Evolutionary conservation across 2,329 filamentous ascomycete genomes (phyloP).

Genomic region (Metarhizium guizhouense): DNA sequence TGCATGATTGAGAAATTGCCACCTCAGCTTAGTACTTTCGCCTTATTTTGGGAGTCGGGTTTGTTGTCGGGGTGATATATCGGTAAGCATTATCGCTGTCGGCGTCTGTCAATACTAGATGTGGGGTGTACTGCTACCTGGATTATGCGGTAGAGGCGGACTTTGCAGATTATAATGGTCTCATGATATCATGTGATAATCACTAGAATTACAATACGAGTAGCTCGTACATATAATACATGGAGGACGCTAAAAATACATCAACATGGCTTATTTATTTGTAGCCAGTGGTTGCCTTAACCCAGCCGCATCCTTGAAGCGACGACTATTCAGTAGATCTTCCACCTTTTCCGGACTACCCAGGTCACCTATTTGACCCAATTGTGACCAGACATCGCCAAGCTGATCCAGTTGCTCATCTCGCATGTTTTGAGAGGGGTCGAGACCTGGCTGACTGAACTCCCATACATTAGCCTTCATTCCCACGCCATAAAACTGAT

Average conservation of each 20-base stretch:
- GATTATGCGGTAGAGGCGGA: neutral
- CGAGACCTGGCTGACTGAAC: conserved; percentile 58
- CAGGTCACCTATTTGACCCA: conserved; percentile 42
- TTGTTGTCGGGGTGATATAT: too few relatives aligned
- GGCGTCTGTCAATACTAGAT: too few relatives aligned
- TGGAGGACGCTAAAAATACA: neutral
- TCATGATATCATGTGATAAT: neutral
- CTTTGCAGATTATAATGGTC: neutral
- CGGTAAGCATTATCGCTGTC: too few relatives aligned
- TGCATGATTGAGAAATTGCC: too few relatives aligned
- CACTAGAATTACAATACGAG: neutral
- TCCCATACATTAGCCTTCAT: conserved; percentile 99
- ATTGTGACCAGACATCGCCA: conserved; percentile 43
- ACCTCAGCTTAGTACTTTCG: too few relatives aligned
- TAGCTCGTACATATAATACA: neutral
- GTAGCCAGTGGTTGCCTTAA: conserved; percentile 12
- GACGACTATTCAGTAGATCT: conserved; percentile 45
- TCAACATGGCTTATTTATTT: neutral
- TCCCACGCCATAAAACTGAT: conserved; percentile 90
- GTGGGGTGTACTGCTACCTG: too few relatives aligned
- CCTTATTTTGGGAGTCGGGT: too few relatives aligned
- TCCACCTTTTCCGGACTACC: conserved; percentile 47
- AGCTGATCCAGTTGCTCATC: conserved; percentile 23
- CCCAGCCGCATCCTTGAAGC: conserved; percentile 31
- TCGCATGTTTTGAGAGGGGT: conserved; percentile 16